phyloP scores from a whole-genome alignment of 495 filamentous ascomycete genomes.

The Penicillium cataractarum region DNA sequence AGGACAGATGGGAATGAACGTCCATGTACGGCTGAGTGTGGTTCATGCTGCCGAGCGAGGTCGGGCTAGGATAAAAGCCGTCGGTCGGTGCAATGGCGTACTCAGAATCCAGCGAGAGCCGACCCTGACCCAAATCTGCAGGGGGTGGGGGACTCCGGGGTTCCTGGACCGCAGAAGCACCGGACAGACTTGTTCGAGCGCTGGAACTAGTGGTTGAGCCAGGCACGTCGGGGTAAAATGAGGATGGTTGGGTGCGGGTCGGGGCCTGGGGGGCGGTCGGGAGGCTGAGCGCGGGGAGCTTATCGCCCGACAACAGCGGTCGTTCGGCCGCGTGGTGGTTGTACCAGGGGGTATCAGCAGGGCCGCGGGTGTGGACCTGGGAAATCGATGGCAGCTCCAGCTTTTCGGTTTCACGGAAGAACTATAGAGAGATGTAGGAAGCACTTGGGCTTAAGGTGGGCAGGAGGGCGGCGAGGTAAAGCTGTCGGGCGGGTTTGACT shows the following conservation, averaged over 20 bases:
- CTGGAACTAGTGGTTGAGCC: constrained; percentile 32
- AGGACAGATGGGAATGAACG: constrained; percentile 81
- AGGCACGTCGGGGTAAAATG: constrained; percentile 41
- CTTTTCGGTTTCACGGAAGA: constrained; percentile 77
- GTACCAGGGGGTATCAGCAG: constrained; percentile 77
- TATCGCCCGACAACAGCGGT: constrained; percentile 71
- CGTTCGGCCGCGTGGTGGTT: constrained; percentile 71
- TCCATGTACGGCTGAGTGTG: constrained; percentile 82
- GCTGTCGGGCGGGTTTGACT: constrained; percentile 4
- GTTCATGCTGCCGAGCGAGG: constrained; percentile 77
- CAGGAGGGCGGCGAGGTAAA: background rate
- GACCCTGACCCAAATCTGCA: constrained; percentile 43
- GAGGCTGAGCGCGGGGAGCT: constrained; percentile 74
- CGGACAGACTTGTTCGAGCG: constrained; percentile 45
- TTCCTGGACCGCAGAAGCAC: constrained; percentile 38
- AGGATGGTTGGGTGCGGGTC: constrained; percentile 41
- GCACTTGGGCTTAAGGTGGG: constrained; percentile 77
- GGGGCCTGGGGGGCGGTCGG: constrained; percentile 63
- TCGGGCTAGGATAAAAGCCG: constrained; percentile 43
- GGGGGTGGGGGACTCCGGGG: constrained; percentile 40
- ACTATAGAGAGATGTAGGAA: constrained; percentile 34
- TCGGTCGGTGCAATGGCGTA: constrained; percentile 40
- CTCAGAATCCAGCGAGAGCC: constrained; percentile 47
- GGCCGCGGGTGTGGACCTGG: constrained; percentile 87
- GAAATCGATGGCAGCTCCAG: constrained; percentile 97